Evolutionary conservation across 2,329 filamentous ascomycete genomes (phyloP).

Genomic region (Lachnellula occidentalis): DNA sequence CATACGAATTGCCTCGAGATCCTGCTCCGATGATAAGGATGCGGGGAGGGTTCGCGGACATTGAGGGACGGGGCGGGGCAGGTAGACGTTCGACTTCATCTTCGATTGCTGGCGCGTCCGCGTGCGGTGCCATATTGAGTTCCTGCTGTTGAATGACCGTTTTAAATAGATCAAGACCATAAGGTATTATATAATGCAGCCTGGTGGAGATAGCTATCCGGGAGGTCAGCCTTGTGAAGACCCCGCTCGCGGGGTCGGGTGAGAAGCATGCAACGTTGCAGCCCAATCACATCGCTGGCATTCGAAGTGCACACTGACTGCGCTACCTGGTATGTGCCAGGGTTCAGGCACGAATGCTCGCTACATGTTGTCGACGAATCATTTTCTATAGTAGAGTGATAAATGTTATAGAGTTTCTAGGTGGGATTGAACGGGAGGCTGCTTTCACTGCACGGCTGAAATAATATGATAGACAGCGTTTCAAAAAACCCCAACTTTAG

Average conservation of each 20-base stretch:
- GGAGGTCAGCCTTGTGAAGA: constrained; percentile 15
- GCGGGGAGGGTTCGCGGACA: constrained; percentile 48
- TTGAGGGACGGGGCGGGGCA: constrained; percentile 23
- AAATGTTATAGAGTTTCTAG: background rate
- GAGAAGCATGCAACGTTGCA: constrained; percentile 24
- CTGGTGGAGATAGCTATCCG: background rate
- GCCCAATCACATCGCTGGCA: constrained; percentile 10
- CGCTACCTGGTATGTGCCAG: background rate
- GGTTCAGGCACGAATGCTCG: background rate
- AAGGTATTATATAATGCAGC: background rate
- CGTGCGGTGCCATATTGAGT: constrained; percentile 26
- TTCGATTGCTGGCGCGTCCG: constrained; percentile 15
- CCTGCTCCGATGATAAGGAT: constrained; percentile 81
- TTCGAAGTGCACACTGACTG: constrained; percentile 8
- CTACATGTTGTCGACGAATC: background rate
- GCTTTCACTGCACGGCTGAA: background rate
- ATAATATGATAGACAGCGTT: background rate
- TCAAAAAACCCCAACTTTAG: background rate
- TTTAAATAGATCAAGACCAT: background rate
- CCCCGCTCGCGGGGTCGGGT: background rate
- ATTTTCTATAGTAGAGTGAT: background rate
- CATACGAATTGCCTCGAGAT: constrained; percentile 71
- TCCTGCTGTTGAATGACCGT: background rate
- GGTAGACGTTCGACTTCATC: constrained; percentile 19
- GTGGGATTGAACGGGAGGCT: background rate